Percentiles rank a stretch among this genome's conserved stretches.
Evolutionary conservation across 108 stramenopile species (phyloP).

Genomic region (Pseudonitzschia multistriata): DNA sequence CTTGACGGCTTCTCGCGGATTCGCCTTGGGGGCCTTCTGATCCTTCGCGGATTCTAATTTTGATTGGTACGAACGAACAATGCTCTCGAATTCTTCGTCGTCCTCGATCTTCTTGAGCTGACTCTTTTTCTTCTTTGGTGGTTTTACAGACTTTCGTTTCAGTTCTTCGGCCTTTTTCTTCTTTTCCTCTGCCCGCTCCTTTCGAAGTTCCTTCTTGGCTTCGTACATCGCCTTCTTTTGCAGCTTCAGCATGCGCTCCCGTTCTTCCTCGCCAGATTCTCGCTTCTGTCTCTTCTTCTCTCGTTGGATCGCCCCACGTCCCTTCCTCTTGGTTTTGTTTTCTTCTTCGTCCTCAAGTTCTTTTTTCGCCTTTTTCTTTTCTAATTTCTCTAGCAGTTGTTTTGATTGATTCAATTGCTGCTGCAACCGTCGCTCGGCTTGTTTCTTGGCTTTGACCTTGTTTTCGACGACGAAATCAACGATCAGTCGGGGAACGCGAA

Average conservation of each 20-base stretch:
- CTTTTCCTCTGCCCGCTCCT: slow-evolving; percentile 17
- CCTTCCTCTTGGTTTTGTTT: slow-evolving; percentile 39
- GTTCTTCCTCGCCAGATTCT: slow-evolving; percentile 23
- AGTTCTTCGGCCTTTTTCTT: slow-evolving; percentile 17
- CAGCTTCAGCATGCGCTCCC: neutral
- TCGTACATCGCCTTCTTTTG: slow-evolving; percentile 14
- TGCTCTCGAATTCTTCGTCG: slow-evolving; percentile 58
- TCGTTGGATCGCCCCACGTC: slow-evolving; percentile 73
- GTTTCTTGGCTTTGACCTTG: slow-evolving; percentile 80
- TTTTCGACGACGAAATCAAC: slow-evolving; percentile 89
- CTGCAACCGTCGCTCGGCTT: slow-evolving; percentile 65
- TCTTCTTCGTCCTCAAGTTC: slow-evolving; percentile 24
- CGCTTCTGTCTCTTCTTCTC: slow-evolving; percentile 63
- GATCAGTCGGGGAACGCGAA: slow-evolving; percentile 68
- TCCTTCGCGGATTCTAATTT: slow-evolving; percentile 35
- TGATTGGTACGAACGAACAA: slow-evolving; percentile 57
- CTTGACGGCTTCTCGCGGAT: slow-evolving; percentile 12
- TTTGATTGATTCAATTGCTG: slow-evolving; percentile 70
- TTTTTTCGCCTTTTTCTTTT: slow-evolving; percentile 24
- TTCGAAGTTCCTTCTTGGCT: slow-evolving; percentile 40
- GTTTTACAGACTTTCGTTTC: slow-evolving; percentile 36
- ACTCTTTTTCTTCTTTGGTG: slow-evolving; percentile 50
- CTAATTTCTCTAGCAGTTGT: slow-evolving; percentile 58
- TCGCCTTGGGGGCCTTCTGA: slow-evolving; percentile 4
- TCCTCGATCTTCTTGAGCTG: slow-evolving; percentile 45